Base-by-base conservation (phyloP, 2,329 filamentous ascomycete genomes). In the Fusarium lateritium region DNA sequence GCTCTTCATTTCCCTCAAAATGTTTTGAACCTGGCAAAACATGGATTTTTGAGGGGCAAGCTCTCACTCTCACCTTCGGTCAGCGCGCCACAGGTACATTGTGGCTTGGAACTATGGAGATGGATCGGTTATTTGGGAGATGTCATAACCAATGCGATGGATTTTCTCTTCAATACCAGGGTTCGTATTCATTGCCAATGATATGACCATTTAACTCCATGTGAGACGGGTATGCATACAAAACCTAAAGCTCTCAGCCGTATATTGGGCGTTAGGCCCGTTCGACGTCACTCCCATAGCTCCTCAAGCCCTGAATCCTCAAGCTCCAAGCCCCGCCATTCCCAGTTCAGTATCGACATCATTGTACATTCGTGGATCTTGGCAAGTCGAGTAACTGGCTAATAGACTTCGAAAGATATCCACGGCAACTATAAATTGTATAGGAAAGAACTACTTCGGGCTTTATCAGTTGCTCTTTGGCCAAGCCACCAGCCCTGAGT, bases 1-100 rank as follows among this genome's bases (percentile, higher is more conserved):
- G 66, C 62, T 63, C 28, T 49, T 69, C 66, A 69, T 69, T 69
- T 67, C 51, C 42, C 49, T 53, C n/a, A 5, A 42, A n/a, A 22
- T 42, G 40, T 21, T 42, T 13, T 42, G 21, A 22, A 24, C 38
- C 17, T 28, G 19, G 24, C 15, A 46, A 44, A 57, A 33, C 36
- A 52, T 62, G 56, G 47, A 47, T 22, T 47, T 56, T 51, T 47
- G 55, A 61, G 55, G 55, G 39, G 43, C 54, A 45, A 65, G 55
- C 39, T 65, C 40, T 44, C 47, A 61, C 14, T 38, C 53, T 67
- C 39, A 54, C 43, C 56, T 62, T 49, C 11, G 31, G 53, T 34
- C 59, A 55, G 44, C 22, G 33, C 52, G 38, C 43, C 31, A 45
- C 42, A 70, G 40, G 44, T 49, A 63, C 62, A 38, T 34, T 44